These are phyloP conservation scores for Sporothrix protearum DNA, from an alignment of 2,329 filamentous ascomycete species.

Conservation along the genomic window DNA sequence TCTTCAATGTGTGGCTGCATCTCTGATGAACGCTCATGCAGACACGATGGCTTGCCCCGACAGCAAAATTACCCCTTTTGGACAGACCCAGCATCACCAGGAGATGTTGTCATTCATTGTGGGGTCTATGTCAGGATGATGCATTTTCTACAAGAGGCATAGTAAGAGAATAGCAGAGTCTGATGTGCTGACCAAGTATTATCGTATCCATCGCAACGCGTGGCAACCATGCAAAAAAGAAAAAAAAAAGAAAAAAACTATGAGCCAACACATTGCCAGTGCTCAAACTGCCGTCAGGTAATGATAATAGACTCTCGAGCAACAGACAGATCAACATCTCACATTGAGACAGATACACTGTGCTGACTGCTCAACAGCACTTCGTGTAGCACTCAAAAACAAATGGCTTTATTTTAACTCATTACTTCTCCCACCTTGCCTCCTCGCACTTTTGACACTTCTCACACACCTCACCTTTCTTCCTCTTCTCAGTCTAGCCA, in stretches of 20 bases:
- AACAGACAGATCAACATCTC: not conserved
- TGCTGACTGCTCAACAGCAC: not conserved
- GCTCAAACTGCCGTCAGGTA: not conserved
- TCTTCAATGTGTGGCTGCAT: not conserved
- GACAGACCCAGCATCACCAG: not conserved
- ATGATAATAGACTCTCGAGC: not conserved
- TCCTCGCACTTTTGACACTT: no score
- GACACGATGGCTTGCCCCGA: not conserved
- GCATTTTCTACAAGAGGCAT: not conserved
- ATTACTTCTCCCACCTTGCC: no score
- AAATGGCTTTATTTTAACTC: not conserved
- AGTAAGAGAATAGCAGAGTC: no score
- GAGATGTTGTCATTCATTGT: slow-evolving; percentile 7
- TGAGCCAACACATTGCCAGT: not conserved
- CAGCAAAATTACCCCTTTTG: not conserved
- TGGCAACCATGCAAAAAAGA: not conserved
- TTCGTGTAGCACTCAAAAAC: not conserved
- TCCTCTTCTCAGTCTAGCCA: not conserved
- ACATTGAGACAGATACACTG: not conserved
- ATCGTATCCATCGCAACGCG: not conserved
- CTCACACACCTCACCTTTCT: not conserved
- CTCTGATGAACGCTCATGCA: not conserved
- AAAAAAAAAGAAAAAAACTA: no score
- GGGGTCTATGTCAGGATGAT: not conserved
- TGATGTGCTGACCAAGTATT: not conserved